Percentiles rank a stretch among this genome's conserved stretches.
Conservation (phyloP, 169 alveolate species). For the Plasmodium gaboni region DNA sequence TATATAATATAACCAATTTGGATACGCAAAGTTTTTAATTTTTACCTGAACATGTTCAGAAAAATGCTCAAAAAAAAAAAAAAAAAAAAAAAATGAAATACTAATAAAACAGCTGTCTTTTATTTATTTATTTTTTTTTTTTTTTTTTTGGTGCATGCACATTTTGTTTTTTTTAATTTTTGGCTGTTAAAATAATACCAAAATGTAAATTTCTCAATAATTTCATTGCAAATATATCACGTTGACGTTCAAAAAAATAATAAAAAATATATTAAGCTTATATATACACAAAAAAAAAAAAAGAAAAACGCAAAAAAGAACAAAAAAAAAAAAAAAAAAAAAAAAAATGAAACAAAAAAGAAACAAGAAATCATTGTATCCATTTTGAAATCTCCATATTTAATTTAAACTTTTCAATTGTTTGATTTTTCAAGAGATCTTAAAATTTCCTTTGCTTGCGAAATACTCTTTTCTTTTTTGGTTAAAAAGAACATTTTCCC, state of each 20-base stretch:
- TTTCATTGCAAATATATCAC: no score
- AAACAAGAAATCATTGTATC: not conserved
- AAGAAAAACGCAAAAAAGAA: not conserved
- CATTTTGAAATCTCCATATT: not conserved
- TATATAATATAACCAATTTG: no score
- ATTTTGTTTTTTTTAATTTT: conserved; percentile 2
- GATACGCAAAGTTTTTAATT: not conserved
- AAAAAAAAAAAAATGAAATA: conserved; percentile 45
- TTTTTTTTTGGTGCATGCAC: conserved; percentile 19
- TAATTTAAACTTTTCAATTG: not conserved
- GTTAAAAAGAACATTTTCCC: not conserved
- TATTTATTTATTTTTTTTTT: conserved; percentile 2
- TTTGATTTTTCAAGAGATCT: conserved; percentile 1
- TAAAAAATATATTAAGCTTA: no score
- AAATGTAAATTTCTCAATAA: no score
- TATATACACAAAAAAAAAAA: not conserved
- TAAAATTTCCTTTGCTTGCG: not conserved
- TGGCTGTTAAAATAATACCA: conserved; percentile 5
- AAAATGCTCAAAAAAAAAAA: conserved; percentile 7
- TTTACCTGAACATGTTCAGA: conserved; percentile 6
- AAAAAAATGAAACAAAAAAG: not conserved
- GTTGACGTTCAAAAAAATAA: no score
- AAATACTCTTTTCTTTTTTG: not conserved
- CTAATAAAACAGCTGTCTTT: conserved; percentile 26
- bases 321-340: not conserved